Evolutionary conservation across 1,284 basidiomycete genomes (phyloP), one percentile per base, ranked within the genome.

Genomic region (Phaffia rhodozyma): DNA sequence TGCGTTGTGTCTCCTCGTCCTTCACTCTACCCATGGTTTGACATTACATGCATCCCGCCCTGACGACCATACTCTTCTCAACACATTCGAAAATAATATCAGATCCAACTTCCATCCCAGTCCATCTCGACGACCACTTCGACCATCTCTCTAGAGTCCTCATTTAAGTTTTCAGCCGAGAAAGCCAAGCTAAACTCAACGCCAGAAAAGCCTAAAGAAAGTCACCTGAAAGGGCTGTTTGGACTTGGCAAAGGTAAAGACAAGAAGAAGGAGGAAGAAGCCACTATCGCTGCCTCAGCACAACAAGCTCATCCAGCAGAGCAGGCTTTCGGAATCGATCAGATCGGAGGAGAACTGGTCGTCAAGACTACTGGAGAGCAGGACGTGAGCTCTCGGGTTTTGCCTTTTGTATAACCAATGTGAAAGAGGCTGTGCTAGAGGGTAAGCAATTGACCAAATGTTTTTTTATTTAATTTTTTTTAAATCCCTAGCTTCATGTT

Each of bases 221-320:
- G 47, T 11, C 57, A 49, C 18, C 57, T 58, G 11, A 29, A 43
- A 30, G 21, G 47, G 13, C 57, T 58, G 11, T 49, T 49, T 3
- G 57, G 57, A 43, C 38, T 43, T 21, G 43, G 47, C 47, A 58
- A 58, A 25, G 57, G 57, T 43, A 58, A 58, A 34, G 57, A 58
- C 18, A 58, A 58, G 57, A 43, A 49, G 9, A 43, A 30, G 7
- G 57, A 58, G 57, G 57, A 58, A 25, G 57, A 58, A 43, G 57
- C 57, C 5, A 43, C 29, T 49, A 34, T 49, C 23, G 57, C 57
- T 21, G 13, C 55, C 7, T 32, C 55, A 43, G 18, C 7, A 43
- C 55, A 34, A 7, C 47, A 25, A 1, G 25, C 20, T 6, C n/a
- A 25, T 18, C 43, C 57, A 29, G 29, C n/a, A 30, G 38, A 25